Conservation (phyloP, 1,284 basidiomycete species). For the Cutaneotrichosporon mucoides region DNA sequence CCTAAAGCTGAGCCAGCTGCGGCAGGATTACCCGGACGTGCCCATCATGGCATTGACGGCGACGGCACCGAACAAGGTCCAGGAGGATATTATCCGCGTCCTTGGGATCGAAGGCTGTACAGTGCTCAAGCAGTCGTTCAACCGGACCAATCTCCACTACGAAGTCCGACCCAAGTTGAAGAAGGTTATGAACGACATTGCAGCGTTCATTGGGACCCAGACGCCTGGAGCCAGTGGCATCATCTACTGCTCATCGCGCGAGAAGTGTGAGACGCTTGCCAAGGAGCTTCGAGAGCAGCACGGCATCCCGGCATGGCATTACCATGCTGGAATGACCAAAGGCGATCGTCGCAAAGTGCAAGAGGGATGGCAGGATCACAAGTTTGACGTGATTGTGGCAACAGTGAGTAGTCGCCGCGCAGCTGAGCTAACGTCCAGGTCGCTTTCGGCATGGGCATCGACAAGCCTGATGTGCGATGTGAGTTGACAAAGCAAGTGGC, state of each 20-base stretch:
- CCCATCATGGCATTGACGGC: conserved; percentile 97
- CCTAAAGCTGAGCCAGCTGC: conserved; percentile 62
- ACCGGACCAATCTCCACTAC: conserved; percentile 84
- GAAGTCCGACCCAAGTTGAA: conserved; percentile 65
- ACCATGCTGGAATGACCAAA: conserved; percentile 73
- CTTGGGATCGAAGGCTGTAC: conserved; percentile 63
- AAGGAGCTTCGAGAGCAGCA: conserved; percentile 58
- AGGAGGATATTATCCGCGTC: conserved; percentile 70
- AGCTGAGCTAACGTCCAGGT: conserved; percentile 52
- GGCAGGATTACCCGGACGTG: conserved; percentile 66
- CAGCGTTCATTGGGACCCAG: conserved; percentile 62
- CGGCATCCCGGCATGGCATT: conserved; percentile 68
- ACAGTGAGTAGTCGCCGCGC: conserved; percentile 54
- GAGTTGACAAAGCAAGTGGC: conserved; percentile 20
- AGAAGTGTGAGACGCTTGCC: conserved; percentile 75
- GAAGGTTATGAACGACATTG: conserved; percentile 61
- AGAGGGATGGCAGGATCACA: conserved; percentile 68
- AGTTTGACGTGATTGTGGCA: conserved; percentile 80
- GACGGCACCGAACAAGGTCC: conserved; percentile 75
- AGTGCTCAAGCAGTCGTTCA: conserved; percentile 78
- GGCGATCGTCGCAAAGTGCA: conserved; percentile 65
- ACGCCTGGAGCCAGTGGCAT: conserved; percentile 70
- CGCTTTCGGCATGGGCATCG: conserved; percentile 97
- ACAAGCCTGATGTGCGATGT: conserved; percentile 70
- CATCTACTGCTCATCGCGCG: conserved; percentile 74